A percentile compares a stretch with the other conserved stretches of the same genome.
Conservation (phyloP, 2,329 filamentous ascomycete genomes). For the Catunica adiposa region DNA sequence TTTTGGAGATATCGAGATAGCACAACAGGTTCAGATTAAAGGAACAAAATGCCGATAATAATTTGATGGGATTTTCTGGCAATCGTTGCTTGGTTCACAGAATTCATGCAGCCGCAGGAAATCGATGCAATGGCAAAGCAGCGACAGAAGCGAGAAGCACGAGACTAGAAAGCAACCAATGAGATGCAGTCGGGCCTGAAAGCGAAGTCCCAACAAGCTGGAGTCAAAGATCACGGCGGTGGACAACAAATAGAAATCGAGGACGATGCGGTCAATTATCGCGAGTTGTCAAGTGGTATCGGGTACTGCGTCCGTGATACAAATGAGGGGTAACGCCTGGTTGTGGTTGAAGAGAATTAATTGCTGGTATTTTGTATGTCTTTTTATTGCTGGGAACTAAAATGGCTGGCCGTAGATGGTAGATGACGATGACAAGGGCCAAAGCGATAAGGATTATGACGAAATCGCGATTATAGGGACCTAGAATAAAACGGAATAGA, state of each 20-base stretch:
- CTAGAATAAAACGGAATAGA: no score
- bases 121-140: slow-evolving; percentile 6
- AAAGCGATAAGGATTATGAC: background rate
- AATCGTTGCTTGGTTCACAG: background rate
- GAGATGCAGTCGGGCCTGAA: background rate
- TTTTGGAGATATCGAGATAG: no score
- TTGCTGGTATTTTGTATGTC: background rate
- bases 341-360: background rate
- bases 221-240: background rate
- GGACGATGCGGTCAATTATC: background rate
- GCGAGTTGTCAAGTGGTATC: background rate
- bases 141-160: slow-evolving; percentile 8
- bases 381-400: background rate
- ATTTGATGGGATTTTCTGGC: no score
- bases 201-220: background rate
- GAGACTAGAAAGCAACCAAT: background rate
- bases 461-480: background rate
- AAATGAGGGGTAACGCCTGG: background rate
- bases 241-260: background rate
- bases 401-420: background rate
- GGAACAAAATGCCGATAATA: no score
- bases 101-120: background rate
- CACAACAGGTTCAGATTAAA: no score
- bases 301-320: background rate
- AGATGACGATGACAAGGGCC: background rate